These are phyloP conservation scores for Picochlorum sp. DNA, from an alignment of 139 green algal species.

Conservation along the genomic window DNA sequence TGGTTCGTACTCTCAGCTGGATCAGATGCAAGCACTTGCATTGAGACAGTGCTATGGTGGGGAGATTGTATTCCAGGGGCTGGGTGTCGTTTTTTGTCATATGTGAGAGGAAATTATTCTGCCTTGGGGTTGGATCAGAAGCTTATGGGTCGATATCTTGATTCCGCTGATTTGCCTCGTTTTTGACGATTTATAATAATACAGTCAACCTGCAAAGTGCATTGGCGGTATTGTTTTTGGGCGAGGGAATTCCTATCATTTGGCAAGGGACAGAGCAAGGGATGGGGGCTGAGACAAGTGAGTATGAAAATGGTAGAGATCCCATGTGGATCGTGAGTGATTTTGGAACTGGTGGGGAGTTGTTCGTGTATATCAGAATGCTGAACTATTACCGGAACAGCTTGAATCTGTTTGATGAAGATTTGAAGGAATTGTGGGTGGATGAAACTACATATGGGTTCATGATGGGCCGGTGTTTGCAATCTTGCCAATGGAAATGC, in stretches of 20 bases:
- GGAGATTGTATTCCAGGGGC: neutral
- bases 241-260: constrained; percentile 29
- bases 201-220: constrained; percentile 10
- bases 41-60: too few relatives aligned
- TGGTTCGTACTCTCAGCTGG: neutral
- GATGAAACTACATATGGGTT: neutral
- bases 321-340: constrained; percentile 15
- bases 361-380: neutral
- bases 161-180: neutral
- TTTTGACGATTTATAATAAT: neutral
- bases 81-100: neutral
- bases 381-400: neutral
- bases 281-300: neutral
- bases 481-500: neutral
- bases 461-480: neutral
- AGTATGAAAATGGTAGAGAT: constrained; percentile 7
- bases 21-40: neutral
- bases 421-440: neutral
- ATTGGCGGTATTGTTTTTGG: constrained; percentile 20
- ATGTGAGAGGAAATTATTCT: neutral
- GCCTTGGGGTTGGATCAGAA: constrained; percentile 4
- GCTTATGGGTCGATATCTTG: neutral
- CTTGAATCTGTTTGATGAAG: neutral
- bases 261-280: constrained; percentile 34
- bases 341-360: neutral